Conservation (phyloP, 345 rosid genomes). For the Viola odorata region DNA sequence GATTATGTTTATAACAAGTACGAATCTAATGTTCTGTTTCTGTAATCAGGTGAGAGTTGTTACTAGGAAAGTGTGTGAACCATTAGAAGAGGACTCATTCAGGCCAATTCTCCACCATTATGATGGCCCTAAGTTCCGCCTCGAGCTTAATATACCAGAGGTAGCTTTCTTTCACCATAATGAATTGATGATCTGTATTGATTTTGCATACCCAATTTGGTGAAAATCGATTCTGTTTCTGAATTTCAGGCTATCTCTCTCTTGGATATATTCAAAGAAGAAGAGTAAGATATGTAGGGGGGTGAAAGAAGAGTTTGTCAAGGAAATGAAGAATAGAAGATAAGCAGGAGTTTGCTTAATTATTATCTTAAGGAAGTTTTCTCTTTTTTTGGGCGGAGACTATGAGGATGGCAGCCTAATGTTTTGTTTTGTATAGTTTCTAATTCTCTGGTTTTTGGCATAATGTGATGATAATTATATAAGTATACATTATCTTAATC, state of each 20-base stretch:
- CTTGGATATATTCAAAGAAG: conserved; percentile 74
- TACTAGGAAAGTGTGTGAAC: conserved; percentile 76
- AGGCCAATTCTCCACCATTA: conserved; percentile 97
- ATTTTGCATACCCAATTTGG: not conserved
- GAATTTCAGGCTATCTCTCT: conserved; percentile 71
- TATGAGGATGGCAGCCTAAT: not conserved
- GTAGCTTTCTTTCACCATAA: conserved; percentile 22
- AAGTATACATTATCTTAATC: no score
- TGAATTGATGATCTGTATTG: not conserved
- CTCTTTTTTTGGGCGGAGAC: not conserved
- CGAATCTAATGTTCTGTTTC: not conserved
- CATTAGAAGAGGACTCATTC: conserved; percentile 96
- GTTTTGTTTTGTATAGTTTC: no score
- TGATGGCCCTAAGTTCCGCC: conserved; percentile 98
- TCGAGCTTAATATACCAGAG: conserved; percentile 91
- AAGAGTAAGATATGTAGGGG: conserved; percentile 32
- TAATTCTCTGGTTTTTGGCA: no score
- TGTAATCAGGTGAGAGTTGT: conserved; percentile 55
- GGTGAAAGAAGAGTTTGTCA: not conserved
- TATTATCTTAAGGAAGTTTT: not conserved
- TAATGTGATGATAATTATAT: no score
- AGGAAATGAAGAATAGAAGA: not conserved
- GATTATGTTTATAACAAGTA: not conserved
- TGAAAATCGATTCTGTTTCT: not conserved
- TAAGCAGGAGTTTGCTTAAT: not conserved